Base-by-base conservation (phyloP, 768 basidiomycete species). In the Nevesoporus exiguus region DNA sequence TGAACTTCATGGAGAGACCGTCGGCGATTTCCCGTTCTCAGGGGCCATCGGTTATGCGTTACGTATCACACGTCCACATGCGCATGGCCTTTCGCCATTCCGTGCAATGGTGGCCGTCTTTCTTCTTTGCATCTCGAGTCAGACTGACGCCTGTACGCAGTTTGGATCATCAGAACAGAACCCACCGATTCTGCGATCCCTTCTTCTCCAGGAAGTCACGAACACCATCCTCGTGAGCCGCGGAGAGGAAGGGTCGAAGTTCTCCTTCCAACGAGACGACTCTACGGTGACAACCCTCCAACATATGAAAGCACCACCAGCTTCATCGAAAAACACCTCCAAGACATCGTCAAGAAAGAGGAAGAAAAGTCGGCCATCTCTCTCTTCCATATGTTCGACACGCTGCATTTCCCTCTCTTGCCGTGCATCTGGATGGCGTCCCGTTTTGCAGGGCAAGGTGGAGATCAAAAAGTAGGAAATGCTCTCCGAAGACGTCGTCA, bases 401-500 rank as follows among this genome's bases (percentile, higher is more conserved):
- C 15, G 1, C 19, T 9, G 24, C 17, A 5, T 29, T 24, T n/a
- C n/a, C n/a, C 10, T 34, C 24, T 11, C 8, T 30, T 43, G 5
- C 17, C 9, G 44, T 25, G 3, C 15, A 8, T 9, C 14, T 5
- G 7, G 2, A 10, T 54, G 24, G 29, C 0, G 0, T 10, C 11
- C 24, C 3, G 11, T 42, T 10, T 10, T n/a, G n/a, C 48, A 61
- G 54, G 34, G 42, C 2, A 56, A 58, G 24, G 39, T 57, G 4
- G 52, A 63, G 29, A 42, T 65, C 39, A 62, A 60, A 11, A 55
- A 56, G 10, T 58, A 62, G 14, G 58, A 65, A 33, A 33, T 62
- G n/a, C 59, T 66, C 24, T 63, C 56, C 2, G 61, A 63, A 19
- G 58, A 60, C 17, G 64, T 65, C 36, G 56, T 61, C 44, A 42